Evolutionary conservation across 164 flowering plant genomes (phyloP).

Genomic region (Saururus chinensis): DNA sequence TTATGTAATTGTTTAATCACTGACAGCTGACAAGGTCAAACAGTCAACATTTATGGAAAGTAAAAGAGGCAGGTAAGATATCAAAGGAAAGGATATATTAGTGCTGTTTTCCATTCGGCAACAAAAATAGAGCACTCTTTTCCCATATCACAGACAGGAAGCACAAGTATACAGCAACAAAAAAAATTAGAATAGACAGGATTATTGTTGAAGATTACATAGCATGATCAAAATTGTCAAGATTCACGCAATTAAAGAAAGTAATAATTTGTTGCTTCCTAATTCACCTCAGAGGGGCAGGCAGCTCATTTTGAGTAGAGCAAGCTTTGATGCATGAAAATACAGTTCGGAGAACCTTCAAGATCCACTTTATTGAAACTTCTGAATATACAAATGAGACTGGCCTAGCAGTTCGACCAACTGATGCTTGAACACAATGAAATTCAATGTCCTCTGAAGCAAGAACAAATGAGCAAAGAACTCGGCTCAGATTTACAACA

Average conservation of each 20-base stretch:
- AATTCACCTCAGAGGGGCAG: slow-evolving; percentile 57
- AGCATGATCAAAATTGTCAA: no score
- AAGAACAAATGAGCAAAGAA: slow-evolving; percentile 67
- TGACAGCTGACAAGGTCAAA: no score
- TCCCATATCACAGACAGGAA: no score
- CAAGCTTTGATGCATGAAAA: slow-evolving; percentile 89
- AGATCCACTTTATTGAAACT: slow-evolving; percentile 76
- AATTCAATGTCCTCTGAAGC: slow-evolving; percentile 36
- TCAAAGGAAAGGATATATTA: no score
- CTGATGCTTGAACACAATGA: slow-evolving; percentile 22
- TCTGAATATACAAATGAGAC: slow-evolving; percentile 55
- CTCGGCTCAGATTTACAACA: slow-evolving; percentile 53
- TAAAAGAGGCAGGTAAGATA: no score
- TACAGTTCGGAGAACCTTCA: slow-evolving; percentile 67
- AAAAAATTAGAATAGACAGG: no score
- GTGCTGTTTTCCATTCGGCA: no score
- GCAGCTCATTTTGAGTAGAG: slow-evolving; percentile 54
- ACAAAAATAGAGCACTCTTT: no score
- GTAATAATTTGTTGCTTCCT: background rate
- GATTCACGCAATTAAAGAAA: background rate
- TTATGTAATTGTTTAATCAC: no score
- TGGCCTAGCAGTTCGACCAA: slow-evolving; percentile 30
- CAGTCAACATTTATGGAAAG: no score
- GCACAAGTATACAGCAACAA: no score
- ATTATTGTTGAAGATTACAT: no score